Evolutionary conservation across 257 asterid genomes (phyloP), one percentile per base, ranked within the genome.

Genomic region (Eustoma russellianum): DNA sequence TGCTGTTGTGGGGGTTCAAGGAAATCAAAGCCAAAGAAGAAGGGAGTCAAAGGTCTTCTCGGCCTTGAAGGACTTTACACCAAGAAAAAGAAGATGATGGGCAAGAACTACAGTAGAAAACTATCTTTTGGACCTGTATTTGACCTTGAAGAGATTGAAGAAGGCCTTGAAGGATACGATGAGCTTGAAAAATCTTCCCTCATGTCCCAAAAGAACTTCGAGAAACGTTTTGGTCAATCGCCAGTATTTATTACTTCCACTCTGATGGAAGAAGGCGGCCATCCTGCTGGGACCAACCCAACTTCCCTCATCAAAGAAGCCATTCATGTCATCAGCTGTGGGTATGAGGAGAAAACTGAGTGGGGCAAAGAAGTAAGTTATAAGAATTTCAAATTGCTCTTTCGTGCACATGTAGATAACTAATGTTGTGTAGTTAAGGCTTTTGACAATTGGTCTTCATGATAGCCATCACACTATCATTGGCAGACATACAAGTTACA

Each of bases 261-360:
- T 48, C 86, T 83, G 45, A 77, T 69, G 86, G 94, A 86, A 79
- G 80, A 79, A 44, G 94, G 94, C 46, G 95, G 95, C 40, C 86
- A 78, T 24, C 90, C 94, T 3, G 81, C 80, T 60, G 88, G 91
- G 54, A 80, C 80, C 58, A 80, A 71, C 48, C 64, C 85, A 0
- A 61, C 78, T 0, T 72, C 95, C 12, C 79, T 80, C 33, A 72
- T 81, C 62, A 83, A 83, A 73, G 91, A 86, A 77, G 95, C 95
- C 71, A 83, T 86, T 70, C 91, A 83, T 75, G 94, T 86, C 43
- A 86, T 86, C 47, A 80, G 95, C 64, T 78, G 90, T 67, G 90
- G 93, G 17, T 86, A 86, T 46, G 95, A 86, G 73, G 94, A 86
- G 75, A 86, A 86, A 70, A 86, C 94, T 11, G 95, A 86, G 64